Base-by-base conservation (phyloP, 1,139 yeast genomes). In the Geotrichum cucujoidarum region DNA sequence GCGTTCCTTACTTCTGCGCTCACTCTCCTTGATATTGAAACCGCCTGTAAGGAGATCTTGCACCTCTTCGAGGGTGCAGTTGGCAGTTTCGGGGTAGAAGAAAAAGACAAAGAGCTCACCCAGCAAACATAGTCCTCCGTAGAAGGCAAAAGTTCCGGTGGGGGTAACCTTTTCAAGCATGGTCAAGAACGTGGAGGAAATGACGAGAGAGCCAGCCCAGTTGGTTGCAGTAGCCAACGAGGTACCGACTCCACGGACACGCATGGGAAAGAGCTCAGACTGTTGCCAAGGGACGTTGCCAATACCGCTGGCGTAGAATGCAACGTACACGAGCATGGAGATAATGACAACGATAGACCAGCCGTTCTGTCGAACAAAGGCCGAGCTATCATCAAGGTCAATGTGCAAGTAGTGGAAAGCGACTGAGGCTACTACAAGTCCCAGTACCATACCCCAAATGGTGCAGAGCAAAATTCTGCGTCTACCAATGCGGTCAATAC, bases 221-320 rank as follows among this genome's bases (percentile, higher is more conserved):
- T 92, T 92, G 39, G 92, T 83, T 24, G 90, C 89, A n/a, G 97
- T 86, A 2, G 97, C 90, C 60, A 80, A 83, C 57, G 95, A 86
- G 2, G 89, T 83, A 51, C 97, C 98, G 39, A 88, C 76, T 49
- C 96, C 94, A 65, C 98, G 80, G 35, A 90, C 97, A 56, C 81
- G 78, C 73, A 89, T 95, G 24, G 97, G 92, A 71, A 90, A 88
- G 59, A 89, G 72, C 68, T 90, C 98, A 47, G 92, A 86, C 62
- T 95, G 97, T 61, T 92, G 95, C 98, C 98, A 90, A 44, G 98
- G 97, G 52, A 88, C 90, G 63, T 90, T 88, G 67, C 98, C 98
- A 57, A 89, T 86, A 58, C 97, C 97, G 56, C 87, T 73, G 37
- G 97, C 95, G 64, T 89, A 90, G 53, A 85, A 81, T 5, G 95